These are phyloP conservation scores for Cutaneotrichosporon dermatis DNA, from an alignment of 1,284 basidiomycete genomes.

Conservation along the genomic window DNA sequence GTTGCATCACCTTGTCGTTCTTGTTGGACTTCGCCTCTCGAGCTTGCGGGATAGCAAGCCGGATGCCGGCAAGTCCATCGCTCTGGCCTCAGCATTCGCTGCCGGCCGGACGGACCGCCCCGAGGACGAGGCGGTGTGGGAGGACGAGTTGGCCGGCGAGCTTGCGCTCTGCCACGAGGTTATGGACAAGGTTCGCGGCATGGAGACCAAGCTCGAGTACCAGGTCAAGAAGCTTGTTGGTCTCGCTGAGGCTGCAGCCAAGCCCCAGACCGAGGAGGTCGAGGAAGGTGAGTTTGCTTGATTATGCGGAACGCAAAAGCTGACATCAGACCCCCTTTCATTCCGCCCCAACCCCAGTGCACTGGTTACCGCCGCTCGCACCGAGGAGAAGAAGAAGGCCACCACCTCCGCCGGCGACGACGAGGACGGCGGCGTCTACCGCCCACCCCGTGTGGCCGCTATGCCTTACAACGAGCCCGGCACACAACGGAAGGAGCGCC, in stretches of 20 bases:
- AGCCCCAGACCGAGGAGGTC: slow-evolving; percentile 51
- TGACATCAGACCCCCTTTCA: slow-evolving; percentile 68
- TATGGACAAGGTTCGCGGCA: slow-evolving; percentile 53
- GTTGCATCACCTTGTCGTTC: slow-evolving; percentile 75
- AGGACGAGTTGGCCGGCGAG: slow-evolving; percentile 36
- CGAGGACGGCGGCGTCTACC: slow-evolving; percentile 63
- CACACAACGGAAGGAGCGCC: slow-evolving; percentile 55
- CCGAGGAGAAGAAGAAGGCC: slow-evolving; percentile 25
- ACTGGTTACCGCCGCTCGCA: slow-evolving; percentile 28
- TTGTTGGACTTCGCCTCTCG: slow-evolving; percentile 57
- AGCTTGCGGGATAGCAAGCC: slow-evolving; percentile 5
- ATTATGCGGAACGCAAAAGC: no score
- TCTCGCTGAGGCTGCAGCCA: slow-evolving; percentile 59
- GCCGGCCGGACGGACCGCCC: slow-evolving; percentile 13
- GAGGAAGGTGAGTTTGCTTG: slow-evolving; percentile 58
- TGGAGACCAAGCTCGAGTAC: slow-evolving; percentile 85
- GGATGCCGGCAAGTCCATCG: slow-evolving; percentile 17
- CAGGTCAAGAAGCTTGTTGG: slow-evolving; percentile 91
- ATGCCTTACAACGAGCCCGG: slow-evolving; percentile 74
- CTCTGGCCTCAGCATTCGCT: slow-evolving; percentile 20
- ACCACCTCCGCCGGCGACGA: slow-evolving; percentile 39
- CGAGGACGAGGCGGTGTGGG: slow-evolving; percentile 1
- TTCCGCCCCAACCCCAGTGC: slow-evolving; percentile 78
- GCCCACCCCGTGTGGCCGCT: slow-evolving; percentile 85
- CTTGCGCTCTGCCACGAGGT: slow-evolving; percentile 47